Percentiles rank a stretch among this genome's conserved stretches.
phyloP scores from a whole-genome alignment of 208 protist genomes.

The Trypanosoma melophagium region DNA sequence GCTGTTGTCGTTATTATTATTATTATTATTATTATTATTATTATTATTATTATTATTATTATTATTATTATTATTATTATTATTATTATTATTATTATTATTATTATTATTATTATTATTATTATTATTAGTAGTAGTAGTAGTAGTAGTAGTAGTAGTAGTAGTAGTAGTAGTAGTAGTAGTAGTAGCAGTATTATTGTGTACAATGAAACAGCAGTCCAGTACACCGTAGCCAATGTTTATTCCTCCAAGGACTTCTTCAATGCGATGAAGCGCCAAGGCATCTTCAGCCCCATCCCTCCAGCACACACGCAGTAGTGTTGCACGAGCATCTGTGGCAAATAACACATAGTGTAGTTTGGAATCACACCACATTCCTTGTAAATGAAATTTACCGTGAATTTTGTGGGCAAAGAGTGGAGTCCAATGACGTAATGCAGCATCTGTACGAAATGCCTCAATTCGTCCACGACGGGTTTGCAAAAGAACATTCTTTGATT shows the following conservation, averaged over 20 bases:
- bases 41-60: no score
- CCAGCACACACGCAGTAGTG: constrained; percentile 58
- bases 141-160: no score
- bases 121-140: no score
- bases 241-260: constrained; percentile 54
- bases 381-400: constrained; percentile 65
- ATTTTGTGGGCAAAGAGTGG: constrained; percentile 74
- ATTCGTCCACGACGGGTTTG: constrained; percentile 70
- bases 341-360: constrained; percentile 65
- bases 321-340: constrained; percentile 78
- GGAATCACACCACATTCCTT: constrained; percentile 70
- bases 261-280: constrained; percentile 41
- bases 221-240: constrained; percentile 54
- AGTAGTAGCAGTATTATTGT: neutral
- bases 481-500: constrained; percentile 55
- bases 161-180: neutral
- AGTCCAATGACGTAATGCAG: constrained; percentile 44
- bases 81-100: no score
- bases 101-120: no score
- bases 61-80: no score
- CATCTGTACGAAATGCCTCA: constrained; percentile 70
- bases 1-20: no score
- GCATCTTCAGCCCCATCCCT: constrained; percentile 39
- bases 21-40: no score
- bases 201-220: constrained; percentile 52